Percentiles rank a stretch among this genome's conserved stretches.
Evolutionary conservation across 305 asterid species (phyloP).

Genomic region (Solanum chacoense): DNA sequence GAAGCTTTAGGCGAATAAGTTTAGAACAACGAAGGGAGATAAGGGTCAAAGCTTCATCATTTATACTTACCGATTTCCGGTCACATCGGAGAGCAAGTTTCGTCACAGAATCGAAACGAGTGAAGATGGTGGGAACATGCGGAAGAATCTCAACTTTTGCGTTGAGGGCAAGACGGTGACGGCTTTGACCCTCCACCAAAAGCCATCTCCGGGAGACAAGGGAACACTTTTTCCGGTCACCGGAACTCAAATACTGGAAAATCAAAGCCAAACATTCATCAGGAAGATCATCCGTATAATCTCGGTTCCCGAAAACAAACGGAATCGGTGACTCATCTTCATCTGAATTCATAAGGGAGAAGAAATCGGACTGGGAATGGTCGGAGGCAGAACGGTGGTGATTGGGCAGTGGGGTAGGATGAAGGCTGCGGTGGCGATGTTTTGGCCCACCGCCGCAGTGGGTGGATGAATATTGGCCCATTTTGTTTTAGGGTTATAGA

Average conservation of each 20-base stretch:
- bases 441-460: constrained; percentile 1
- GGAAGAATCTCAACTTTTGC: constrained; percentile 23
- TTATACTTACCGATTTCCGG: constrained; percentile 34
- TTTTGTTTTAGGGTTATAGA: neutral
- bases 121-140: constrained; percentile 29
- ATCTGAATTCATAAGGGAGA: neutral
- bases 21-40: constrained; percentile 31
- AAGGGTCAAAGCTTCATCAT: constrained; percentile 34
- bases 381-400: neutral
- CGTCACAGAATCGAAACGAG: constrained; percentile 41
- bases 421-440: neutral
- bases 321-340: neutral
- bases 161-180: constrained; percentile 41
- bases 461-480: constrained; percentile 12
- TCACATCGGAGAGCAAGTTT: constrained; percentile 53
- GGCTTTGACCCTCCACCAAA: constrained; percentile 52
- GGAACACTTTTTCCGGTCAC: constrained; percentile 43
- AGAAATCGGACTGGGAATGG: neutral
- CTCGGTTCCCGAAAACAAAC: constrained; percentile 6
- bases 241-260: constrained; percentile 45
- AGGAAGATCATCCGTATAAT: constrained; percentile 34
- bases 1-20: constrained; percentile 48
- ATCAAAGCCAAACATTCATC: constrained; percentile 47
- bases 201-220: constrained; percentile 54
- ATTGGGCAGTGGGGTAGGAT: neutral